Base-by-base conservation (phyloP, 148 eudicot genomes). In the Mesembryanthemum crystallinum region DNA sequence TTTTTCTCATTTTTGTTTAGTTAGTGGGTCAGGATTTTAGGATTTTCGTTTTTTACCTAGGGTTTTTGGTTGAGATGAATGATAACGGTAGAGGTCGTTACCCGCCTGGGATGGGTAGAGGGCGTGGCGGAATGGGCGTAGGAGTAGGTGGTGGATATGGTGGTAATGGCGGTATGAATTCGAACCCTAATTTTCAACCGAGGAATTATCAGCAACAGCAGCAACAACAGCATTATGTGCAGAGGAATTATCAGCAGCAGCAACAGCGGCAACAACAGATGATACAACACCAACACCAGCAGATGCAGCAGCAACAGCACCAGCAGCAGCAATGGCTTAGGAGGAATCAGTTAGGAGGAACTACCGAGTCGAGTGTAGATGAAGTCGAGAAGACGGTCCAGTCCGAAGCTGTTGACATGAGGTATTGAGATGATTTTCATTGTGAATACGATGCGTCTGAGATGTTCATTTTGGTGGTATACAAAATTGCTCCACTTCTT, bases 351-450 rank as follows among this genome's bases (percentile, higher is more conserved):
- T 63, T 74, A 42, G 87, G 84, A 59, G 58, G 66, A 43, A 62
- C 9, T 15, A 55, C 76, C 0, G 88, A 87, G 57, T 69, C 84
- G 25, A 69, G 80, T 60, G 79, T 79, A 14, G 91, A 81, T 4
- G 93, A 89, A 74, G 96, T 87, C 7, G 94, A 93, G 73, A 91
- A 93, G 83, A 91, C 87, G 1, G 84, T 93, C 1, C 98, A 88
- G 73, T 84, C 96, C 0, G 98, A 93, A 84, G 88, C 87, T 15
- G 73, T 68, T 28, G 93, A 88, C 64, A 74, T 85, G 30, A 92
- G 95, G 95, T 88, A 60, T 77, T 30, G 21, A 66, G 0, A 32
- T 23, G 33, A 35, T n/a, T n/a, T n/a, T n/a, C n/a, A n/a, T n/a
- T n/a, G n/a, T n/a, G n/a, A n/a, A n/a, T n/a, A n/a, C n/a, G n/a